phyloP scores from a whole-genome alignment of 108 stramenopile species.

The Cafeteria roenbergensis region DNA sequence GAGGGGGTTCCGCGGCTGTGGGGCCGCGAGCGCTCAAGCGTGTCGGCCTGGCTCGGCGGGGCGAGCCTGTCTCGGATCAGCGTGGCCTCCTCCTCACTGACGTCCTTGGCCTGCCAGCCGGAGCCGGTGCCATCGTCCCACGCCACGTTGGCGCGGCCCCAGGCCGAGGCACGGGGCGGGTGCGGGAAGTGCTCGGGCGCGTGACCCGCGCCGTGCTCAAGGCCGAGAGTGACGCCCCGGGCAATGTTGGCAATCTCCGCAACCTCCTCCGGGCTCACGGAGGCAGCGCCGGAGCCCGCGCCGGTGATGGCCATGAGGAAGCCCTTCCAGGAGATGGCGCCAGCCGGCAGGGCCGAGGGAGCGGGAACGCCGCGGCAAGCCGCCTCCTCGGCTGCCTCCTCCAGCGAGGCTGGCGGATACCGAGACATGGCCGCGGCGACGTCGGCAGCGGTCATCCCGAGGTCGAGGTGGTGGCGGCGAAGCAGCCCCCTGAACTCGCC shows the following conservation, averaged over 20 bases:
- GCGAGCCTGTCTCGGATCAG: too few species aligned
- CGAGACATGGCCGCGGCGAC: not conserved
- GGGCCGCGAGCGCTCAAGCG: too few species aligned
- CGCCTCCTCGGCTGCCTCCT: not conserved
- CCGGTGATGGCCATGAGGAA: not conserved
- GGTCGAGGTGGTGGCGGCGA: constrained; percentile 4
- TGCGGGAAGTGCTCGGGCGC: not conserved
- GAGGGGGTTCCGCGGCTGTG: too few species aligned
- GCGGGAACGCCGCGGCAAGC: too few species aligned
- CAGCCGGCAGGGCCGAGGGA: too few species aligned
- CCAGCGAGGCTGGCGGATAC: not conserved
- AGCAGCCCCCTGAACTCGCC: constrained; percentile 4
- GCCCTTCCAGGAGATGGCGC: not conserved
- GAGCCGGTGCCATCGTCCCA: too few species aligned
- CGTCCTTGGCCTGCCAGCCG: too few species aligned
- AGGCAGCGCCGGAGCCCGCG: not conserved
- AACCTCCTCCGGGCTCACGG: not conserved
- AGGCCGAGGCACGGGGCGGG: not conserved
- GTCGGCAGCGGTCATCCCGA: not conserved
- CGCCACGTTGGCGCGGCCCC: too few species aligned
- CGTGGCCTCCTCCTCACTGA: too few species aligned
- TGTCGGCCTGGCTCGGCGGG: too few species aligned
- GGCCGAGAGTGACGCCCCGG: not conserved
- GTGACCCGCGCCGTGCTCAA: not conserved
- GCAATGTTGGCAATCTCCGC: not conserved